Base-by-base conservation (phyloP, 1,139 yeast genomes). In the Candida neerlandica region DNA sequence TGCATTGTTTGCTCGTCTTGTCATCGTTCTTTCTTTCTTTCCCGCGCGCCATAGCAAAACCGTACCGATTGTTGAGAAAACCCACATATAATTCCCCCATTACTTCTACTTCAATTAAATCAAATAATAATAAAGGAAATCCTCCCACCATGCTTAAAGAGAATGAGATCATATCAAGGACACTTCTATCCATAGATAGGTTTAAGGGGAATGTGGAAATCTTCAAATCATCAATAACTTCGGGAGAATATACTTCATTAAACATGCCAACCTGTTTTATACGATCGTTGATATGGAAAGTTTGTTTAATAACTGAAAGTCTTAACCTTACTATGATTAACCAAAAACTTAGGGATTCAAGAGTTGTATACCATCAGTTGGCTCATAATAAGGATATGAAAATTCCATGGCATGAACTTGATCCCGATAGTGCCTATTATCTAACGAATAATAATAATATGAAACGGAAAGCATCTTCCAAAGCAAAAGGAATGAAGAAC, bases 371-470 rank as follows among this genome's bases (percentile, higher is more conserved):
- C 53, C 75, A 70, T 49, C 71, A 74, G 51, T 60, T 76, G 10
- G 57, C 60, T 21, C 63, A 59, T 46, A 58, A 67, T 9, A 54
- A 62, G 6, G 77, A 74, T 45, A 64, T 73, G 71, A 55, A 53
- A 1, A 61, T 73, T 1, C 81, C 81, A 5, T 76, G 80, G 80
- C 61, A 63, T 59, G 55, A 55, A 15, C 61, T 76, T 18, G 71
- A 63, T 12, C 16, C 44, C 1, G 79, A 75, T 41, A 64, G 60
- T 52, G 56, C 56, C n/a, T 73, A 63, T 53, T 71, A 64, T 46
- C 60, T 61, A 43, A 41, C 58, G 12, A 50, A 56, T 15, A 62
- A 59, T 15, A 62, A 59, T 18, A 41, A 57, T 29, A 27, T 37
- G n/a, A 46, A 38, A 19, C 39, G 50, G n/a, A 51, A 39, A 14